Percentiles rank a stretch among this genome's conserved stretches.
Conservation (phyloP, 2,329 filamentous ascomycete genomes). For the Hypoxylon sp. region DNA sequence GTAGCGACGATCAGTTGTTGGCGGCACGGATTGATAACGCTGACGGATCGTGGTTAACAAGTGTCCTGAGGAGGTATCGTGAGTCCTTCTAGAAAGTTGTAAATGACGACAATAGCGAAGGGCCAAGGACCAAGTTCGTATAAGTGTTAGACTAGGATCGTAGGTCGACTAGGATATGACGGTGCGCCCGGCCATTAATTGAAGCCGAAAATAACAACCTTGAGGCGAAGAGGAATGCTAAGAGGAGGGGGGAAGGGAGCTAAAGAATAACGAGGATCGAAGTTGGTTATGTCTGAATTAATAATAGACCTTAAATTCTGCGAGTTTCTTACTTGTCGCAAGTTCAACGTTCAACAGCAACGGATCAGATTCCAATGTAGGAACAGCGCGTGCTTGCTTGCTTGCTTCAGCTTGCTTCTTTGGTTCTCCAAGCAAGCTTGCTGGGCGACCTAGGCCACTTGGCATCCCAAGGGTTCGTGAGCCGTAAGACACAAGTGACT, state of each 20-base stretch:
- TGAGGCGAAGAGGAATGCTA: slow-evolving; percentile 12
- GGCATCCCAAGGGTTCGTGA: slow-evolving; percentile 17
- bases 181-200: slow-evolving; percentile 33
- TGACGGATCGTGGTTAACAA: slow-evolving; percentile 34
- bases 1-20: slow-evolving; percentile 38
- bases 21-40: slow-evolving; percentile 29
- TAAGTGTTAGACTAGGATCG: slow-evolving; percentile 20
- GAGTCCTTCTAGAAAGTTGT: slow-evolving; percentile 18
- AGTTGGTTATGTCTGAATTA: slow-evolving; percentile 28
- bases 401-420: slow-evolving; percentile 37
- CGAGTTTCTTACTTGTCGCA: slow-evolving; percentile 15
- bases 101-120: slow-evolving; percentile 26
- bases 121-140: slow-evolving; percentile 18
- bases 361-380: slow-evolving; percentile 32
- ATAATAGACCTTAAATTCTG: slow-evolving; percentile 23
- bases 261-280: slow-evolving; percentile 14
- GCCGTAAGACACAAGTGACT: slow-evolving; percentile 8
- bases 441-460: slow-evolving; percentile 25
- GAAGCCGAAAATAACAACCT: slow-evolving; percentile 36
- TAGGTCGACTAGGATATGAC: slow-evolving; percentile 25
- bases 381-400: slow-evolving; percentile 32
- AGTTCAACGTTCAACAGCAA: slow-evolving; percentile 17
- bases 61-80: slow-evolving; percentile 12
- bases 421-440: slow-evolving; percentile 19
- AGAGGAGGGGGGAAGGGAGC: slow-evolving; percentile 6